Evolutionary conservation across 352 stramenopile species (phyloP), one percentile per base, ranked within the genome.

Genomic region (Pythium guiyangense): DNA sequence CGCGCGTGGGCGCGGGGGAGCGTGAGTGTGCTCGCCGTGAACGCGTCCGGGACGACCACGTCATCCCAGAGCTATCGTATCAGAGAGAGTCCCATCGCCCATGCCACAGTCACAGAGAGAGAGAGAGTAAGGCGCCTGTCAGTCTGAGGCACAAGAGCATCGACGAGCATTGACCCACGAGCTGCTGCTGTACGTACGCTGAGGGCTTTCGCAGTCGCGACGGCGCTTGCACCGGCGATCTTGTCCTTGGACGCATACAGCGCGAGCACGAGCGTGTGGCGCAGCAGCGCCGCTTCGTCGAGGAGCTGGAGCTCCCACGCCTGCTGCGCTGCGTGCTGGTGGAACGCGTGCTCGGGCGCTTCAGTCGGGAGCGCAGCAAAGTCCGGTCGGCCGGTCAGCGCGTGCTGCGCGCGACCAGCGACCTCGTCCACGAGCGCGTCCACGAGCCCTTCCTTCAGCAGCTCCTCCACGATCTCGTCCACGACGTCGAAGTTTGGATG

Each of bases 371-470:
- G 67, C 2, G 66, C 62, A 17, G 60, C 63, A 34, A 90, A 74
- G 18, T 57, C 62, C 0, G 77, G 77, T 8, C 69, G 65, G 31
- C 66, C 60, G 27, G 49, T 57, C 35, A 65, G 63, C 4, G 49
- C 29, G 22, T 54, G 47, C n/a, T 77, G 69, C 14, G 20, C 22
- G 49, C 79, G 70, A 4, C 75, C 73, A 25, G 62, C 54, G 10
- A 88, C n/a, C 39, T 90, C 79, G 6, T 87, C 75, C 14, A 88
- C 31, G 15, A 90, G 62, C 61, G 65, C 73, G 25, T 79, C 73
- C 6, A 78, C 45, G 40, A 90, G 58, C 62, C 79, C 77, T 48
- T 90, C 79, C 25, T 76, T 73, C 3, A 82, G 44, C 25, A 88
- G 57, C 48, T 84, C 60, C 45, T 75, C 62, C 22, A 76, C 71